Percentiles rank a stretch among this genome's conserved stretches.
These are phyloP conservation scores for Verticillium alfalfae DNA, from an alignment of 2,329 filamentous ascomycete genomes.

Conservation along the genomic window DNA sequence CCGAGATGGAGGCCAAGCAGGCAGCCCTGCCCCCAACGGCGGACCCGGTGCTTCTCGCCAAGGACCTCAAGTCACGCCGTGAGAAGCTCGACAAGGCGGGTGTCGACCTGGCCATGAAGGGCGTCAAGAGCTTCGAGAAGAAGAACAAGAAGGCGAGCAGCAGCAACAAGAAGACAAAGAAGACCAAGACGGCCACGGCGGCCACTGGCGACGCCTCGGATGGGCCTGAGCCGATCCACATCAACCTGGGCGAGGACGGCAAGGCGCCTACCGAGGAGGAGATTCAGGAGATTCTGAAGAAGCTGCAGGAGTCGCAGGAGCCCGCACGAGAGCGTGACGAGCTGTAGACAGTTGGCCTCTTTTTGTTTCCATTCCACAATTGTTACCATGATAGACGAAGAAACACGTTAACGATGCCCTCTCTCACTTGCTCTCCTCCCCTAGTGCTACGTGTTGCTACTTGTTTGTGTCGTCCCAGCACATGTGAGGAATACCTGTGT, in stretches of 20 bases:
- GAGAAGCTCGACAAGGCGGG: conserved; percentile 67
- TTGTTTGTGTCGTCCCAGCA: not conserved
- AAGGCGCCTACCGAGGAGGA: conserved; percentile 35
- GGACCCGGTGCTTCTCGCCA: conserved; percentile 67
- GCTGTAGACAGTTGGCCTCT: conserved; percentile 18
- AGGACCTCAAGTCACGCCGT: conserved; percentile 65
- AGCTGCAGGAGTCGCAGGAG: conserved; percentile 24
- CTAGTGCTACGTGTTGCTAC: not conserved
- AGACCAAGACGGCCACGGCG: conserved; percentile 33
- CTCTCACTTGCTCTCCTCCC: not conserved
- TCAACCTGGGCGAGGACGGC: conserved; percentile 26
- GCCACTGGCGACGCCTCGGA: conserved; percentile 33
- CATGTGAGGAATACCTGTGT: not conserved
- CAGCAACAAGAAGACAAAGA: conserved; percentile 38
- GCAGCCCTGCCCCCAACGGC: conserved; percentile 63
- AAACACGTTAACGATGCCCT: not conserved
- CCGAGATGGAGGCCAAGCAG: conserved; percentile 65
- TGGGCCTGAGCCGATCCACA: conserved; percentile 26
- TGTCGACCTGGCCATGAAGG: conserved; percentile 66
- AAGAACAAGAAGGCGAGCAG: conserved; percentile 34
- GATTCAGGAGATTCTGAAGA: conserved; percentile 43
- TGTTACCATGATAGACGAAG: not conserved
- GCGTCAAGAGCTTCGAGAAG: conserved; percentile 50
- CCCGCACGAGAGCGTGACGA: conserved; percentile 25
- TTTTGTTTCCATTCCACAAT: not conserved